Conservation (phyloP, 345 rosid species). For the Citrus medica region DNA sequence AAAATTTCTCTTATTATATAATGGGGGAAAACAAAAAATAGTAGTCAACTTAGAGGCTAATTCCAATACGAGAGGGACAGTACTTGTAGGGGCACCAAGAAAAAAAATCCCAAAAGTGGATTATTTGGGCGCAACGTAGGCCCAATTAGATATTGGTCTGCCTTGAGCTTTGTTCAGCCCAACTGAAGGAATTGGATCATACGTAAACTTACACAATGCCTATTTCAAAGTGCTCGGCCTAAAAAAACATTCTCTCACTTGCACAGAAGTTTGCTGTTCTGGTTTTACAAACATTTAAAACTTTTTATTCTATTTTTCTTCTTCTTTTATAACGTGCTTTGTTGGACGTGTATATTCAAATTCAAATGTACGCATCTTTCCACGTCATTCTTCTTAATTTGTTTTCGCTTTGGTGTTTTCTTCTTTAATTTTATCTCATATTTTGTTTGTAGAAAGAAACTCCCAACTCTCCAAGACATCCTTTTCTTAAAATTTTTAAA, state of each 20-base stretch:
- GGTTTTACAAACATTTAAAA: background rate
- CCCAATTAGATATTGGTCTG: background rate
- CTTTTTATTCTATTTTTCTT: background rate
- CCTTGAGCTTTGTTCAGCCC: background rate
- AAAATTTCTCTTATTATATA: no score
- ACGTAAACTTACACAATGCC: no score
- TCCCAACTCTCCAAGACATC: background rate
- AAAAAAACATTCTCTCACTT: no score
- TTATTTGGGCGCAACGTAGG: background rate
- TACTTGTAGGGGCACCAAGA: no score
- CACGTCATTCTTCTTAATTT: background rate
- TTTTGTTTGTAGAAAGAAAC: background rate
- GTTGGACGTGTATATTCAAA: background rate
- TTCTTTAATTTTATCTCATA: background rate
- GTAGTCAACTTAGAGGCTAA: no score
- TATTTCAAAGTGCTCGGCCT: no score
- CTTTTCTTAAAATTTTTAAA: background rate
- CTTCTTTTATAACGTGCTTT: background rate
- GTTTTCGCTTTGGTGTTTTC: background rate
- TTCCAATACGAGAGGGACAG: no score
- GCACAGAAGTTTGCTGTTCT: background rate
- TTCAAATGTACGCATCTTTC: background rate
- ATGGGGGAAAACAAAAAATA: no score
- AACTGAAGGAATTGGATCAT: background rate
- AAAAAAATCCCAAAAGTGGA: no score